These are phyloP conservation scores for Irpex rosettiformis DNA, from an alignment of 1,284 basidiomycete species.

Conservation along the genomic window DNA sequence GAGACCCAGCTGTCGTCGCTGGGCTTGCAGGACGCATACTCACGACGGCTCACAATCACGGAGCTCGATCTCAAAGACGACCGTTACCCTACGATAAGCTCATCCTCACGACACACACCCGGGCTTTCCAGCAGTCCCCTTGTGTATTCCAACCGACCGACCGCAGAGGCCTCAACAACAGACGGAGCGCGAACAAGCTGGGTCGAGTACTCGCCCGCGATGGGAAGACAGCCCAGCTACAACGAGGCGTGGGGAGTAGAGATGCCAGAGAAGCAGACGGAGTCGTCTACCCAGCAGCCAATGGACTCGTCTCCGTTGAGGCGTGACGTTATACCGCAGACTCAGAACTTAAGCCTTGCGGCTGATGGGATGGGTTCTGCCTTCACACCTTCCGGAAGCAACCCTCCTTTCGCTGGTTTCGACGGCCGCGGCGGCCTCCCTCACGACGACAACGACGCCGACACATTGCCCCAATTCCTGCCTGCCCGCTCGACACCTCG, in stretches of 20 bases:
- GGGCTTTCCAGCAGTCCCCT: slow-evolving; percentile 3
- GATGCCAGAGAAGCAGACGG: slow-evolving; percentile 25
- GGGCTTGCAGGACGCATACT: slow-evolving; percentile 35
- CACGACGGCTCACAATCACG: slow-evolving; percentile 48
- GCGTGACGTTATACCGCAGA: slow-evolving; percentile 9
- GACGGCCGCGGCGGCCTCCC: neutral
- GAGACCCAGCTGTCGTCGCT: slow-evolving; percentile 21
- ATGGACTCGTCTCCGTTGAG: neutral
- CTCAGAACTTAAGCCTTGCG: slow-evolving; percentile 5
- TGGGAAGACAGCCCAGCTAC: slow-evolving; percentile 3
- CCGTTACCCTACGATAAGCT: slow-evolving; percentile 50
- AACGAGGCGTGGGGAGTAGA: slow-evolving; percentile 22
- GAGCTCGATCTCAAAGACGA: slow-evolving; percentile 61
- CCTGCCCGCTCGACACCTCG: neutral
- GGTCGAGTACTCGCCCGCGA: slow-evolving; percentile 17
- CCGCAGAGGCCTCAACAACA: slow-evolving; percentile 18
- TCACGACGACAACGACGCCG: neutral
- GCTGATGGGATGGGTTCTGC: slow-evolving; percentile 12
- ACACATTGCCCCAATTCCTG: neutral
- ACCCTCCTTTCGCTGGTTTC: neutral
- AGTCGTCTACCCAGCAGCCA: slow-evolving; percentile 17
- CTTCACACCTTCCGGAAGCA: slow-evolving; percentile 6
- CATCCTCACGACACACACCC: slow-evolving; percentile 15
- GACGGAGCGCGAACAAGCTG: slow-evolving; percentile 23
- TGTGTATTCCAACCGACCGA: slow-evolving; percentile 2